Percentiles rank a stretch among this genome's conserved stretches.
These are phyloP conservation scores for Lithospermum erythrorhizon DNA, from an alignment of 257 asterid genomes.

Conservation along the genomic window DNA sequence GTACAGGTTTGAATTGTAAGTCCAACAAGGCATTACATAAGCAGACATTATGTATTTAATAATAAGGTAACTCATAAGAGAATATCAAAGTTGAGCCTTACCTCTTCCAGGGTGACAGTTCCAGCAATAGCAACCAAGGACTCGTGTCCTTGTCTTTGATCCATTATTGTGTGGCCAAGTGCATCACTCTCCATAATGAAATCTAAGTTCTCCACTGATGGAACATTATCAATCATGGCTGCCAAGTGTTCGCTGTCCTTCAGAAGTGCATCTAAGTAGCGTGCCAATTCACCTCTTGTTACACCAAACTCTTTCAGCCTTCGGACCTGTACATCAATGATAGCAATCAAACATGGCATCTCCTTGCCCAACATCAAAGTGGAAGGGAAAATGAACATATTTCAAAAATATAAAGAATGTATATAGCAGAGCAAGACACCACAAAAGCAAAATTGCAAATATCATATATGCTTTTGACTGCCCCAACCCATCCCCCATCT, in stretches of 20 bases:
- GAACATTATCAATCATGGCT: slow-evolving; percentile 93
- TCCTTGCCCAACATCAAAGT: not conserved
- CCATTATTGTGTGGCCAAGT: slow-evolving; percentile 93
- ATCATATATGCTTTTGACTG: no score
- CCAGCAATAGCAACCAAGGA: slow-evolving; percentile 83
- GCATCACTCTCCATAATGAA: slow-evolving; percentile 98
- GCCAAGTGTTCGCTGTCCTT: slow-evolving; percentile 98
- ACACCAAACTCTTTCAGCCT: slow-evolving; percentile 98
- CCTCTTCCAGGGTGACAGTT: slow-evolving; percentile 94
- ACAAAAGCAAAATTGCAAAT: no score
- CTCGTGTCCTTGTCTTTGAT: slow-evolving; percentile 96
- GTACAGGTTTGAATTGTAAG: no score
- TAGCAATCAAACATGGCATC: slow-evolving; percentile 9
- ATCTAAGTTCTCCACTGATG: slow-evolving; percentile 97
- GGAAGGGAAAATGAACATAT: not conserved
- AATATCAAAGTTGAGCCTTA: slow-evolving; percentile 12
- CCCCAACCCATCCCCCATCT: no score
- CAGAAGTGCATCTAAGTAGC: slow-evolving; percentile 85
- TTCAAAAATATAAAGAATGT: not conserved
- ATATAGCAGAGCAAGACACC: not conserved
- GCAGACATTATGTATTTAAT: no score
- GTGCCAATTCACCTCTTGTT: slow-evolving; percentile 92
- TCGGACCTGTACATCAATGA: slow-evolving; percentile 48
- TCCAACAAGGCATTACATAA: no score
- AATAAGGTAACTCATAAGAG: not conserved